Evolutionary conservation across 805 yeast species (phyloP).

Genomic region (Teunomyces funiuensis): DNA sequence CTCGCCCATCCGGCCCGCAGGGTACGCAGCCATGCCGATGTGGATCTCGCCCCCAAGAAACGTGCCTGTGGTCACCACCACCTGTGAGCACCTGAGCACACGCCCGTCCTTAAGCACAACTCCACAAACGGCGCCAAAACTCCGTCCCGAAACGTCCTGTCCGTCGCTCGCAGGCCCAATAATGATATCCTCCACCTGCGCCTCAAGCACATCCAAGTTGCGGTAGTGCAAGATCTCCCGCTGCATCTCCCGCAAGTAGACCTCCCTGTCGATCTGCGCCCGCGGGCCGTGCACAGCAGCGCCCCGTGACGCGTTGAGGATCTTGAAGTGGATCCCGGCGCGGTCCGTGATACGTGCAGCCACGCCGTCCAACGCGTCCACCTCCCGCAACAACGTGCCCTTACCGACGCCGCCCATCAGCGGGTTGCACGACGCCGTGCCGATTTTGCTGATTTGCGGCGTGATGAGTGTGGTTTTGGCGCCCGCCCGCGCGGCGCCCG

Average conservation of each 20-base stretch:
- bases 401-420: slow-evolving; percentile 98
- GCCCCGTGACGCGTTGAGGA: slow-evolving; percentile 83
- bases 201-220: slow-evolving; percentile 62
- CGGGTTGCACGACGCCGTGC: slow-evolving; percentile 96
- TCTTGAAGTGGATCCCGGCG: slow-evolving; percentile 90
- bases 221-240: slow-evolving; percentile 52
- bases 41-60: slow-evolving; percentile 94
- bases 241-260: slow-evolving; percentile 83
- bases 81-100: slow-evolving; percentile 58
- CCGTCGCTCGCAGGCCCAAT: slow-evolving; percentile 40
- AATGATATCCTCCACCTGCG: slow-evolving; percentile 81
- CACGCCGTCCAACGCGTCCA: slow-evolving; percentile 95
- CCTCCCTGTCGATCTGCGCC: slow-evolving; percentile 88
- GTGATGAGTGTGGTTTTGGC: slow-evolving; percentile 70
- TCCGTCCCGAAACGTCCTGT: slow-evolving; percentile 38
- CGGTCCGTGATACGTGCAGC: slow-evolving; percentile 82
- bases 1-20: slow-evolving; percentile 95
- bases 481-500: slow-evolving; percentile 88
- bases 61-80: slow-evolving; percentile 94
- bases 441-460: slow-evolving; percentile 72
- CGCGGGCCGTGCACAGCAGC: slow-evolving; percentile 99
- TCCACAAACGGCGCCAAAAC: slow-evolving; percentile 57
- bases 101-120: slow-evolving; percentile 69
- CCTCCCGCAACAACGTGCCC: slow-evolving; percentile 87
- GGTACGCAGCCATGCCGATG: slow-evolving; percentile 74